Evolutionary conservation across 1,284 basidiomycete species (phyloP).

Genomic region (Boletus nobilissimus): DNA sequence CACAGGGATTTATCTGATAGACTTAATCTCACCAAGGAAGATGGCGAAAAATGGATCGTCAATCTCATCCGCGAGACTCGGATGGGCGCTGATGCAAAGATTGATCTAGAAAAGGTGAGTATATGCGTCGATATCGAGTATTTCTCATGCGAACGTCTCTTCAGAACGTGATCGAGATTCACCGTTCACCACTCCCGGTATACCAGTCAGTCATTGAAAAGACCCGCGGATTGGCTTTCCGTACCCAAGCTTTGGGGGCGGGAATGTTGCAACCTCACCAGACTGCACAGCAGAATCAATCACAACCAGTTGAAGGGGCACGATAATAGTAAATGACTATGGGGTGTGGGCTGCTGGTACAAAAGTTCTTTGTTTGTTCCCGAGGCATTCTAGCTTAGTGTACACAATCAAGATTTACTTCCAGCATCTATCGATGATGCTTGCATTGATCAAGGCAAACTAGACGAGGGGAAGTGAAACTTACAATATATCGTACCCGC

Average conservation of each 20-base stretch:
- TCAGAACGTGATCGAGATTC: conserved; percentile 96
- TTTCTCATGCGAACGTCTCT: conserved; percentile 26
- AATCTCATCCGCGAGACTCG: conserved; percentile 97
- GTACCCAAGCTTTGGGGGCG: conserved; percentile 91
- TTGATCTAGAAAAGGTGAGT: conserved; percentile 90
- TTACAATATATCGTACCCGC: conserved; percentile 69
- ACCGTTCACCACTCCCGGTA: conserved; percentile 88
- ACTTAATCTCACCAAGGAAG: conserved; percentile 90
- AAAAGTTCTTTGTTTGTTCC: conserved; percentile 16
- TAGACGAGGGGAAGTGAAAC: not conserved
- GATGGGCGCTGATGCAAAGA: conserved; percentile 95
- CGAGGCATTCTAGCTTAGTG: not conserved
- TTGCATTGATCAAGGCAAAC: not conserved
- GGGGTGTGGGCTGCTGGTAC: conserved; percentile 18
- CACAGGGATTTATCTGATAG: conserved; percentile 89
- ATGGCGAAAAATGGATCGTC: conserved; percentile 99
- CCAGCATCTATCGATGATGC: conserved; percentile 37
- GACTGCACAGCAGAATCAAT: conserved; percentile 45
- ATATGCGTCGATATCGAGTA: not conserved
- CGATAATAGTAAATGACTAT: conserved; percentile 31
- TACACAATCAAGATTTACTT: conserved; percentile 24
- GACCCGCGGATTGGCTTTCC: conserved; percentile 90
- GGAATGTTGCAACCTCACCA: conserved; percentile 74
- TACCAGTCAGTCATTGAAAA: conserved; percentile 98
- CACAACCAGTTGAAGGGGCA: conserved; percentile 48